Percentiles rank a stretch among this genome's conserved stretches.
These are phyloP conservation scores for Ophiostoma populinum DNA, from an alignment of 2,329 filamentous ascomycete genomes.

Conservation along the genomic window DNA sequence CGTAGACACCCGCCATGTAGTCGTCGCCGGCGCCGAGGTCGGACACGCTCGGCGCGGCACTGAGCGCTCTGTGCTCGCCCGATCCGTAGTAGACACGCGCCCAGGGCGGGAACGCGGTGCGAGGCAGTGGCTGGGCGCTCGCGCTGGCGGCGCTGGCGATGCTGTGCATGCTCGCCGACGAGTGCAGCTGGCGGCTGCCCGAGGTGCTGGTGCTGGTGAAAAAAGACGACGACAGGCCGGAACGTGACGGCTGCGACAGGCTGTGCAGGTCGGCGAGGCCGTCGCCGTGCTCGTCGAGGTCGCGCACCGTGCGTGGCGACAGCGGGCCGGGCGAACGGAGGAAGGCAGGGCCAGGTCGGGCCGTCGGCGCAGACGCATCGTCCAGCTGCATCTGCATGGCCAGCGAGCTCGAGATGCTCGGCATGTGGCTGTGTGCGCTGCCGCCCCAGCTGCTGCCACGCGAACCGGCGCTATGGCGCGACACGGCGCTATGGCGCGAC, in stretches of 20 bases:
- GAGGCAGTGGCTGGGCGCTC: too few relatives aligned
- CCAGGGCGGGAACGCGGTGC: conserved; percentile 41
- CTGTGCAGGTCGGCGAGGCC: conserved; percentile 42
- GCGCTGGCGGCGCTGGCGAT: conserved; percentile 18
- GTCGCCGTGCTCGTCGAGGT: conserved; percentile 48
- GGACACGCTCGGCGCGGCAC: conserved; percentile 28
- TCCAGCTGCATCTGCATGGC: conserved; percentile 27
- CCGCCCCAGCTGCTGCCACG: too few relatives aligned
- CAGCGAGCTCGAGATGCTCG: conserved; percentile 40
- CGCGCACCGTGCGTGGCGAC: conserved; percentile 37
- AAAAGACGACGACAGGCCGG: conserved; percentile 33
- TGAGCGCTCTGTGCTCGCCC: conserved; percentile 38
- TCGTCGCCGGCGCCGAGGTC: conserved; percentile 4
- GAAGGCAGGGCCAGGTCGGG: conserved; percentile 26
- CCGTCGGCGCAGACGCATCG: too few relatives aligned
- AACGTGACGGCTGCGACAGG: conserved; percentile 35
- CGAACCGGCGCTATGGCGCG: too few relatives aligned
- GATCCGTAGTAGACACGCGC: conserved; percentile 55
- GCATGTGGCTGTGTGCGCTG: conserved; percentile 31
- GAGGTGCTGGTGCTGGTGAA: conserved; percentile 23
- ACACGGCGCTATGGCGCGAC: too few relatives aligned
- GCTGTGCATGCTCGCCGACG: conserved; percentile 28
- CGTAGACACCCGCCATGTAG: conserved; percentile 23
- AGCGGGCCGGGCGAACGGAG: conserved; percentile 32
- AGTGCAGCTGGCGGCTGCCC: conserved; percentile 35